These are phyloP conservation scores for Saccharomycopsis fermentans DNA, from an alignment of 805 yeast genomes.

Conservation along the genomic window DNA sequence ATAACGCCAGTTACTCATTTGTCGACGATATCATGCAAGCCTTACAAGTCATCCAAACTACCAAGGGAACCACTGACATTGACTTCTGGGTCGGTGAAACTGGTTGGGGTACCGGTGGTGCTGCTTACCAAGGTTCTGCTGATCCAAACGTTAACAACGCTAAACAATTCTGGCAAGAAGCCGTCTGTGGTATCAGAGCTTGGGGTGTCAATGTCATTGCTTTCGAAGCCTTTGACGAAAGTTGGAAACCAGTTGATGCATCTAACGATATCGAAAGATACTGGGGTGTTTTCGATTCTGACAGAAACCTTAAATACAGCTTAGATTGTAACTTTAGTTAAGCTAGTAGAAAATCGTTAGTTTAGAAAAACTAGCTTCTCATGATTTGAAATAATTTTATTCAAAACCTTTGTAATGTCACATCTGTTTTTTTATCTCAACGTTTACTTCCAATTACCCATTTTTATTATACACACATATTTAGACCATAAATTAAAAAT, in stretches of 20 bases:
- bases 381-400: not conserved
- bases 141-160: constrained; percentile 69
- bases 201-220: constrained; percentile 92
- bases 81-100: constrained; percentile 96
- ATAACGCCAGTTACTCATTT: constrained; percentile 82
- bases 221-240: constrained; percentile 93
- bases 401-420: too few relatives aligned
- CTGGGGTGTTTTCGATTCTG: constrained; percentile 82
- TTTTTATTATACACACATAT: too few relatives aligned
- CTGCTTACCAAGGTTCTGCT: constrained; percentile 48
- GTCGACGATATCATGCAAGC: constrained; percentile 98
- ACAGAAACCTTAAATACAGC: constrained; percentile 36
- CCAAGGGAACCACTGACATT: constrained; percentile 79
- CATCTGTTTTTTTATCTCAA: too few relatives aligned
- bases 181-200: constrained; percentile 85
- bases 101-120: constrained; percentile 92
- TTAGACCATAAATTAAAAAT: too few relatives aligned
- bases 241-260: constrained; percentile 93
- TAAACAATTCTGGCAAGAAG: constrained; percentile 71
- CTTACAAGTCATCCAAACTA: constrained; percentile 72
- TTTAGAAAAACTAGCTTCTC: not conserved
- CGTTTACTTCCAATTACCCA: too few relatives aligned
- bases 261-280: constrained; percentile 79
- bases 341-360: not conserved
- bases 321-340: constrained; percentile 37